These are phyloP conservation scores for Lanmaoa rubissima DNA, from an alignment of 768 basidiomycete genomes.

Conservation along the genomic window DNA sequence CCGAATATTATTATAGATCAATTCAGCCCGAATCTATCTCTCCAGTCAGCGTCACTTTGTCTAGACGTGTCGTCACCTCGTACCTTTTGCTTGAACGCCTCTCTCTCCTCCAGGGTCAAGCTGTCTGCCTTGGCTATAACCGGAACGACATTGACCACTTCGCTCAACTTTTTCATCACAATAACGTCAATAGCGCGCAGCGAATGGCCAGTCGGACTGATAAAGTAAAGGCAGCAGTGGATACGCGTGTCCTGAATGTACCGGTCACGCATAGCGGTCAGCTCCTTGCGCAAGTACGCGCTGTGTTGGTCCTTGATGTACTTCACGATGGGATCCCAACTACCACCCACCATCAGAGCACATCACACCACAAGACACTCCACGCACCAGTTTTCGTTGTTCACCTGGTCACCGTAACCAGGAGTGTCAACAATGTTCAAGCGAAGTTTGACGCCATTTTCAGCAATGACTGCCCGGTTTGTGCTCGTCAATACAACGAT, in stretches of 20 bases:
- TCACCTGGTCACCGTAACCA: constrained; percentile 97
- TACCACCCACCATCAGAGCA: constrained; percentile 30
- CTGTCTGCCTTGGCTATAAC: constrained; percentile 97
- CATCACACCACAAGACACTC: background rate
- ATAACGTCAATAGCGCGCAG: constrained; percentile 96
- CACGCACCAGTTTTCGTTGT: constrained; percentile 95
- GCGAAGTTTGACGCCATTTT: constrained; percentile 92
- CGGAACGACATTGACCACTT: constrained; percentile 99
- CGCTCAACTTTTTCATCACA: constrained; percentile 98
- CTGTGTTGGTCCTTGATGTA: constrained; percentile 99
- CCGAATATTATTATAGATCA: constrained; percentile 88
- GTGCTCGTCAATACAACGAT: constrained; percentile 9
- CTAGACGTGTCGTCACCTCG: constrained; percentile 8
- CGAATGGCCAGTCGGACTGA: constrained; percentile 97
- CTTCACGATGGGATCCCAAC: constrained; percentile 99
- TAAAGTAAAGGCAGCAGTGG: constrained; percentile 97
- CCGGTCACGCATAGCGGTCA: constrained; percentile 97
- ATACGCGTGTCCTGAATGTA: constrained; percentile 98
- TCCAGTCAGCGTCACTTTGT: constrained; percentile 10
- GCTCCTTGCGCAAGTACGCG: constrained; percentile 96
- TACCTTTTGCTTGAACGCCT: constrained; percentile 90
- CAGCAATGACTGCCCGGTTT: constrained; percentile 72
- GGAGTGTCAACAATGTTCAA: constrained; percentile 99
- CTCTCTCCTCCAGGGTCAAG: constrained; percentile 90
- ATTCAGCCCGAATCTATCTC: constrained; percentile 84